Evolutionary conservation across 139 green algal species (phyloP), one percentile per base, ranked within the genome.

Genomic region (Picochlorum costavermella): DNA sequence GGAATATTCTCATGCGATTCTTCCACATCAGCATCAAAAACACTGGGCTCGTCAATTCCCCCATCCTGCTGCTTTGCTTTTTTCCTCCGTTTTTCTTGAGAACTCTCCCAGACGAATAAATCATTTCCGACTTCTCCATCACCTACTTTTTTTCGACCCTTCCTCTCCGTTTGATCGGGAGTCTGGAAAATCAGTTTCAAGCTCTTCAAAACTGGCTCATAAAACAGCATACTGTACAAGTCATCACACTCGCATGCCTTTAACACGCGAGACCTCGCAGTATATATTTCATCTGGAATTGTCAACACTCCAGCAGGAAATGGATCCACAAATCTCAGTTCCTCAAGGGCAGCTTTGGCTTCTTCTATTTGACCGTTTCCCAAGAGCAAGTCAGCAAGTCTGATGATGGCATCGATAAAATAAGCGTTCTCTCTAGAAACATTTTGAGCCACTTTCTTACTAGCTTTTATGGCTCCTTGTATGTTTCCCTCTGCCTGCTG

Each of bases 301-400:
- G 16, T 28, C 20, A 53, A 20, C 9, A 23, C 0, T 14, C 46
- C 46, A 6, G 10, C 16, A 28, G 46, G 17, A 53, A 12, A 53
- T 26, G 36, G 36, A 59, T 23, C 17, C 11, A 14, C 11, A 26
- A 17, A 40, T 11, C 4, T 4, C 40, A 57, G 16, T 28, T 12
- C 14, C 16, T 26, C 36, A 26, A 49, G 5, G 6, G 5, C 40
- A 46, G 48, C 50, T 31, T 64, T 28, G 30, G 46, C 66, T 20
- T 76, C 60, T 11, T 55, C 63, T 74, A 93, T 78, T 65, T 98
- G 36, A 4, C 81, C 76, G 55, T 97, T 62, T 56, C 96, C 82
- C 2, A 56, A 33, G 70, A 95, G 96, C 28, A 96, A 46, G 43
- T 72, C 70, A 71, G 96, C 96, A 60, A 98, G 77, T 33, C 69